Evolutionary conservation across 139 green algal species (phyloP).

Genomic region (Chlamydomonas sp.): DNA sequence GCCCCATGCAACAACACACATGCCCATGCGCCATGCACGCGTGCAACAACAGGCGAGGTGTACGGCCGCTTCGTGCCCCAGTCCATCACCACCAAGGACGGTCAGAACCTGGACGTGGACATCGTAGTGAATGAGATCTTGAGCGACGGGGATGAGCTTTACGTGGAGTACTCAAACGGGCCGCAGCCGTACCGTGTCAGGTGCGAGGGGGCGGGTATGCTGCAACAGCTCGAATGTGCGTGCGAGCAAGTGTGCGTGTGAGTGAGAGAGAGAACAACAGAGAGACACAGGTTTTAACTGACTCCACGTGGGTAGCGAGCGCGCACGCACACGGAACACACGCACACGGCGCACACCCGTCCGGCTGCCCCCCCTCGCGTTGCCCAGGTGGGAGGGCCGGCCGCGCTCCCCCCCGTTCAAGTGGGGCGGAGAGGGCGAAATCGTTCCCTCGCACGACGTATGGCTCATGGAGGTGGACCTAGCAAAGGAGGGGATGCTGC

Average conservation of each 20-base stretch:
- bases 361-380: not conserved
- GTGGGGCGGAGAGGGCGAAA: conserved; percentile 52
- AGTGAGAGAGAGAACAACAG: too few species aligned
- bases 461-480: conserved; percentile 66
- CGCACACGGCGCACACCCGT: not conserved
- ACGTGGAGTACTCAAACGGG: conserved; percentile 61
- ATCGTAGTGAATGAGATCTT: conserved; percentile 69
- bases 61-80: conserved; percentile 60
- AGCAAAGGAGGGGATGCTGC: conserved; percentile 36
- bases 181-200: conserved; percentile 48
- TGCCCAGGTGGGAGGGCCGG: conserved; percentile 61
- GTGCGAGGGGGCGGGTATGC: conserved; percentile 24
- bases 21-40: not conserved
- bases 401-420: conserved; percentile 56
- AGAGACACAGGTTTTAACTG: too few species aligned
- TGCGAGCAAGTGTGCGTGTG: too few species aligned
- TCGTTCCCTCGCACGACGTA: conserved; percentile 44
- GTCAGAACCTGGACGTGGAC: conserved; percentile 57
- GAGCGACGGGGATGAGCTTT: conserved; percentile 50
- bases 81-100: conserved; percentile 55
- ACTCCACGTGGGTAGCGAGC: too few species aligned
- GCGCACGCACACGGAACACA: too few species aligned
- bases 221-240: too few species aligned
- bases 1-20: conserved; percentile 4
- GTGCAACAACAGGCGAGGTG: conserved; percentile 37